Base-by-base conservation (phyloP, 2,329 filamentous ascomycete genomes). In the Talaromyces islandicus region DNA sequence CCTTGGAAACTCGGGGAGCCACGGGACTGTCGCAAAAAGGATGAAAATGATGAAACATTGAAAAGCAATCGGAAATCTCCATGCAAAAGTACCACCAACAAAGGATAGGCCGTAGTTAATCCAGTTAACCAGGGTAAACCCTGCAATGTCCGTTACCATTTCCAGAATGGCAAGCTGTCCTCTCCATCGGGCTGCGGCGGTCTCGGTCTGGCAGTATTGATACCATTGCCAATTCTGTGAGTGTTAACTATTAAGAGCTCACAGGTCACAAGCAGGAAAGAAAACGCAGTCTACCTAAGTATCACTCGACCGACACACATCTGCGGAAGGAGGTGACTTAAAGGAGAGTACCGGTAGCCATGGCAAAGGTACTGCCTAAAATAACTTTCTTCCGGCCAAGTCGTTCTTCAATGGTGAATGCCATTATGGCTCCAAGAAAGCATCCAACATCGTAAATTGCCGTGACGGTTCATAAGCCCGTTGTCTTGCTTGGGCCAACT, bases 391-490 rank as follows among this genome's bases (percentile, higher is more conserved):
- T 80, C 10, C 81, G 70, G 0, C 81, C 80, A 0, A 81, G 68
- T 46, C 46, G 60, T 35, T 82, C 80, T 6, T 80, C 80, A 27
- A 81, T 66, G 19, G 59, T 64, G 35, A 67, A 69, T 57, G 83
- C 79, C 29, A 78, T 74, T 1, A 77, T 63, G 17, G 77, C 82
- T 19, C 84, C 84, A 56, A 85, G 70, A 66, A 86, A 85, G 65
- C 82, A 85, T 14, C 83, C 83, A 43, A 85, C 75, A 64, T 85
- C 81, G 68, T 85, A 85, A 54, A 84, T 79, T 4, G 82, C 82
- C 2, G 80, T 82, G n/a, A 83, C 78, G 0, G 80, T 81, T 14
- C 43, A 72, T 52, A 74, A 69, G 66, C 76, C 50, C 12, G 19
- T 59, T 54, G 57, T 59, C 24, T 54, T 59, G 35, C 64, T 69